A percentile compares a stretch with the other conserved stretches of the same genome.
phyloP scores from a whole-genome alignment of 2,329 filamentous ascomycete species.

The Aureobasidium sp. region DNA sequence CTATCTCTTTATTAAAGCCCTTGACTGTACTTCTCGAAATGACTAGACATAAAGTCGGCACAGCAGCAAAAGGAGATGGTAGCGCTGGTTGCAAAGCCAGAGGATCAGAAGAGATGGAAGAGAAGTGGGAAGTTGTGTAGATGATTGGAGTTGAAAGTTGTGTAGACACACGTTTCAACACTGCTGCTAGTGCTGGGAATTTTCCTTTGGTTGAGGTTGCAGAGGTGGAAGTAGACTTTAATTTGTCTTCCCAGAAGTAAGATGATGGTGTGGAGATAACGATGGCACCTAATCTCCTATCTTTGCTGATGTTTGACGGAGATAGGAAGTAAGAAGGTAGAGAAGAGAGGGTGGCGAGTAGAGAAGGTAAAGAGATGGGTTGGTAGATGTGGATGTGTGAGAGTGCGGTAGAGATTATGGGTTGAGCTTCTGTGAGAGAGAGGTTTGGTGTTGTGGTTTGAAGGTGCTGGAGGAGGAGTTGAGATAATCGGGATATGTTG shows the following conservation, averaged over 20 bases:
- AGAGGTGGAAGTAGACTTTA: constrained; percentile 23
- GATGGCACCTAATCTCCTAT: constrained; percentile 43
- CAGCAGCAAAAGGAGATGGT: not conserved
- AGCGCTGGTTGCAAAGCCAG: not conserved
- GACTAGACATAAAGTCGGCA: constrained; percentile 29
- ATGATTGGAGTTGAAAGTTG: constrained; percentile 24
- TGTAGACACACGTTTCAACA: constrained; percentile 18
- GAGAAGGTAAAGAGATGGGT: constrained; percentile 44
- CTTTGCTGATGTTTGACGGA: constrained; percentile 38
- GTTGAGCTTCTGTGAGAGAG: not conserved
- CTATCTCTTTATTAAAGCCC: constrained; percentile 31
- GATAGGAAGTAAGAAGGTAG: constrained; percentile 47
- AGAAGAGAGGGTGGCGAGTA: constrained; percentile 42
- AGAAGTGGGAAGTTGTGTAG: constrained; percentile 21
- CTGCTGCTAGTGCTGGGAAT: constrained; percentile 17
- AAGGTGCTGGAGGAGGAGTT: constrained; percentile 25
- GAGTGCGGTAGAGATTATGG: constrained; percentile 36
- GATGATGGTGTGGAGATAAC: constrained; percentile 49
- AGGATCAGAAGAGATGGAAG: constrained; percentile 16
- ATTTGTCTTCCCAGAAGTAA: constrained; percentile 49
- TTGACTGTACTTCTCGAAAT: too few relatives aligned
- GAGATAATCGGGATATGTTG: constrained; percentile 41
- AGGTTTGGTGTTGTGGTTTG: not conserved
- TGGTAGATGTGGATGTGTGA: constrained; percentile 53
- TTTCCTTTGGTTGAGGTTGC: not conserved